Conservation (phyloP, 2,329 filamentous ascomycete species). For the Aspergillus sp. region DNA sequence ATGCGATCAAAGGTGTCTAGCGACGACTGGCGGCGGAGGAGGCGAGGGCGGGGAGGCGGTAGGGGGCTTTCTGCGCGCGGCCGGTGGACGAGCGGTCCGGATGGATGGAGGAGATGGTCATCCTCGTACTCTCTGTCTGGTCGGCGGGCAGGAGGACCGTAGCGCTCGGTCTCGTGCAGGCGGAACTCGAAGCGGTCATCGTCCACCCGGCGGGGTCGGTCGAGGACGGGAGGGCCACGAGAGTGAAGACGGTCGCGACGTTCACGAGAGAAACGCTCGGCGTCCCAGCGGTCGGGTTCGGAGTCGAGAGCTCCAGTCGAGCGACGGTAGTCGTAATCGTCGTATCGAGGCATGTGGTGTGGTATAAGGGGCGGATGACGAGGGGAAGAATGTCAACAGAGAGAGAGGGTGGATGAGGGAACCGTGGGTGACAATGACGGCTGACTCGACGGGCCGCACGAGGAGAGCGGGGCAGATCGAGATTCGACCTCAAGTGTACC, state of each 20-base stretch:
- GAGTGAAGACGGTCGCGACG: slow-evolving; percentile 39
- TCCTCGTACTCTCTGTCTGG: slow-evolving; percentile 40
- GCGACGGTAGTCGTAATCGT: slow-evolving; percentile 37
- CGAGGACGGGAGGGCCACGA: slow-evolving; percentile 33
- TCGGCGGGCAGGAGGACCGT: slow-evolving; percentile 42
- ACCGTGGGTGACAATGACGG: slow-evolving; percentile 37
- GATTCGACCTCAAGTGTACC: slow-evolving; percentile 3
- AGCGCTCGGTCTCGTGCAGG: slow-evolving; percentile 40
- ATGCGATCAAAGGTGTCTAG: slow-evolving; percentile 86
- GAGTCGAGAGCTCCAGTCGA: slow-evolving; percentile 30
- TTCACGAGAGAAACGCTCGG: slow-evolving; percentile 42
- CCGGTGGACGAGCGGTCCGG: slow-evolving; percentile 55
- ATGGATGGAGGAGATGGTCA: slow-evolving; percentile 40
- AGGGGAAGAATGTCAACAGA: slow-evolving; percentile 2
- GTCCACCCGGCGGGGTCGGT: slow-evolving; percentile 34
- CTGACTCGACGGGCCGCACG: slow-evolving; percentile 31
- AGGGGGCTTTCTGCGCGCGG: slow-evolving; percentile 55
- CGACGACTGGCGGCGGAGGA: slow-evolving; percentile 80
- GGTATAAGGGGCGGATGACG: slow-evolving; percentile 10
- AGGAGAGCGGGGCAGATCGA: slow-evolving; percentile 21
- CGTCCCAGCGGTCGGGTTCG: slow-evolving; percentile 35
- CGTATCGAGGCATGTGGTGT: slow-evolving; percentile 35
- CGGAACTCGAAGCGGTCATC: slow-evolving; percentile 42
- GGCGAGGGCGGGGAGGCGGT: slow-evolving; percentile 56
- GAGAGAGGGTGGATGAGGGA: slow-evolving; percentile 14